A percentile compares a stretch with the other conserved stretches of the same genome.
Conservation (phyloP, 2,329 filamentous ascomycete species). For the Fusarium verrucosum region DNA sequence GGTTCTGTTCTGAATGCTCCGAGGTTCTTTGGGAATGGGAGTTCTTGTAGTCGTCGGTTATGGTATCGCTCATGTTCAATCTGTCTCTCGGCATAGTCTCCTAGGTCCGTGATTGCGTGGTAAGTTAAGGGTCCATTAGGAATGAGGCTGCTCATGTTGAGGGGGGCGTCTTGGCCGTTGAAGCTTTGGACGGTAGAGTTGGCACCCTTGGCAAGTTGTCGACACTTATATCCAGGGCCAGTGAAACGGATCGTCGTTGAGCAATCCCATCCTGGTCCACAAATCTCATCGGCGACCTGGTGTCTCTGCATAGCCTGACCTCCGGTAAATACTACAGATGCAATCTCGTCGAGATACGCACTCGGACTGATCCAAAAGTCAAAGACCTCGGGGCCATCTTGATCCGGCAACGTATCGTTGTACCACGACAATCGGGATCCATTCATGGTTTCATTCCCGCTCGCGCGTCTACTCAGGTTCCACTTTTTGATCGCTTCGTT, state of each 20-base stretch:
- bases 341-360: constrained; percentile 4
- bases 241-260: constrained; percentile 25
- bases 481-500: constrained; percentile 5
- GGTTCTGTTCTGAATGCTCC: constrained; percentile 27
- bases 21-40: constrained; percentile 10
- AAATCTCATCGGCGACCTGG: constrained; percentile 13
- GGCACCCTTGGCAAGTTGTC: background rate
- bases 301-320: constrained; percentile 15
- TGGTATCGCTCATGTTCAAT: background rate
- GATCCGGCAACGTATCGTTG: constrained; percentile 1
- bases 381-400: background rate
- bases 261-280: constrained; percentile 26
- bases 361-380: constrained; percentile 28
- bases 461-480: background rate
- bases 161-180: background rate
- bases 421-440: constrained; percentile 19
- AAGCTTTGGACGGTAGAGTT: background rate
- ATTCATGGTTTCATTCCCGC: background rate
- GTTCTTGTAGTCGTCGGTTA: background rate
- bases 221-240: constrained; percentile 28
- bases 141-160: constrained; percentile 23
- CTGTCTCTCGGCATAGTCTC: constrained; percentile 21
- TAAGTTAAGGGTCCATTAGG: constrained; percentile 22
- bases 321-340: constrained; percentile 16
- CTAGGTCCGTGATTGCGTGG: constrained; percentile 4